phyloP scores from a whole-genome alignment of 1,139 yeast genomes.

The Blastobotrys illinoisensis region DNA sequence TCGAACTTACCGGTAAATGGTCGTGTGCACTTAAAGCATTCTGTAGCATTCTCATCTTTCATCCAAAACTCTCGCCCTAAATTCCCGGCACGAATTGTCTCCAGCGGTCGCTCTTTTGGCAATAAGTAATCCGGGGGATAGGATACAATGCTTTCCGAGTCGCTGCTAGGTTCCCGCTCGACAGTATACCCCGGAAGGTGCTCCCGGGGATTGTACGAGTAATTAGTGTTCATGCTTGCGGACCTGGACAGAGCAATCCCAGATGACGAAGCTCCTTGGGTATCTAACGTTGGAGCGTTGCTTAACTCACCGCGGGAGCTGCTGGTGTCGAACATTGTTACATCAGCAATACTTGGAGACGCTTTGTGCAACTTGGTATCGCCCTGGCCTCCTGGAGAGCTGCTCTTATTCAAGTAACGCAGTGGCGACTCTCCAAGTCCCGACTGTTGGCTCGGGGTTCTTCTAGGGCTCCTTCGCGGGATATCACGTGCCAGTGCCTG shows the following conservation, averaged over 20 bases:
- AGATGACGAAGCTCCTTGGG: not conserved
- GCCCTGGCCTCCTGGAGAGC: constrained; percentile 3
- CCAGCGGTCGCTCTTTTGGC: constrained; percentile 13
- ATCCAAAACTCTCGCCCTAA: constrained; percentile 70
- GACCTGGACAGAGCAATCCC: constrained; percentile 18
- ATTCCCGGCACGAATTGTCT: constrained; percentile 25
- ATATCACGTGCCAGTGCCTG: not conserved
- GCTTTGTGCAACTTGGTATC: constrained; percentile 11
- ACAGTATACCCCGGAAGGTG: constrained; percentile 27
- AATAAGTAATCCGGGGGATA: not conserved
- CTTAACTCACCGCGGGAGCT: constrained; percentile 1
- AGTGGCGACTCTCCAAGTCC: constrained; percentile 7
- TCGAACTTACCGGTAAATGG: constrained; percentile 47
- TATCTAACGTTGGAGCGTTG: not conserved
- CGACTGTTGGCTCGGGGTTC: not conserved
- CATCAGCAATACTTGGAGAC: constrained; percentile 15
- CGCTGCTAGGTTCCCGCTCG: constrained; percentile 28
- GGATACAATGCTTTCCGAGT: constrained; percentile 27
- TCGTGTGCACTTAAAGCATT: constrained; percentile 71
- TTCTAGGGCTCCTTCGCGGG: not conserved
- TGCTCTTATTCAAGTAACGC: constrained; percentile 10
- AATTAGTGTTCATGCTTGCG: constrained; percentile 20
- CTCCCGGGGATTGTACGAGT: constrained; percentile 22
- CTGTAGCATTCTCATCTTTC: constrained; percentile 82
- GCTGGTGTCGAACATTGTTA: constrained; percentile 8